Evolutionary conservation across 1,284 basidiomycete genomes (phyloP).

Genomic region (Mycena citricolor): DNA sequence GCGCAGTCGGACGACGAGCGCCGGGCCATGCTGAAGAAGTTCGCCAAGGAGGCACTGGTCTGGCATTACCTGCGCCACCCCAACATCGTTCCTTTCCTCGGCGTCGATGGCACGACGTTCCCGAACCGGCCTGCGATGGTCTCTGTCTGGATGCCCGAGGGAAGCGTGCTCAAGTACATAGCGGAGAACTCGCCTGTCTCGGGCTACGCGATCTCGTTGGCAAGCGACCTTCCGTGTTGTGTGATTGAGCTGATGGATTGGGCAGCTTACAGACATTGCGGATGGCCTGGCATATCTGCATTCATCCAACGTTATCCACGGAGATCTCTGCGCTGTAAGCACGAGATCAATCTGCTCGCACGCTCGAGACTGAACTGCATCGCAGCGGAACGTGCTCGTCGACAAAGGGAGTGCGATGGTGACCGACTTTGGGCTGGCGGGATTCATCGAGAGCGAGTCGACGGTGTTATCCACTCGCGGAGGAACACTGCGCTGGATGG

Average conservation of each 20-base stretch:
- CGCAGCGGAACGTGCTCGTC: conserved; percentile 11
- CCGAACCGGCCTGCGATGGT: conserved; percentile 1
- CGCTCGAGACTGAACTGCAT: not conserved
- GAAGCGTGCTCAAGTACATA: conserved; percentile 4
- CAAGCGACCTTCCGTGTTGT: not conserved
- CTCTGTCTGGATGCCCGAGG: conserved; percentile 3
- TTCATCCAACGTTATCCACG: conserved; percentile 1
- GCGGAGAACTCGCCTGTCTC: conserved; percentile 2
- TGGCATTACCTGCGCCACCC: conserved; percentile 5
- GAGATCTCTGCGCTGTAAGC: conserved; percentile 5
- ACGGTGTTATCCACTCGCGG: not conserved
- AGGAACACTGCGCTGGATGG: conserved; percentile 3
- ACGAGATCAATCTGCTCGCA: not conserved
- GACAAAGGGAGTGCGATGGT: not conserved
- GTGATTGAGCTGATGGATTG: not conserved
- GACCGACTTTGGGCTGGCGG: not conserved
- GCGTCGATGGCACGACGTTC: conserved; percentile 3
- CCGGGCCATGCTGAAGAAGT: not conserved
- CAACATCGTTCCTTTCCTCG: conserved; percentile 1
- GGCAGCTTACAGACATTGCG: not conserved
- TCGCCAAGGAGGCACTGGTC: conserved; percentile 7
- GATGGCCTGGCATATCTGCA: conserved; percentile 1
- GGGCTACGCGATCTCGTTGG: conserved; percentile 1
- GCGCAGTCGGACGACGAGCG: not conserved
- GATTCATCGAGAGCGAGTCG: not conserved